Conservation (phyloP, 2,329 filamentous ascomycete species). For the Phyllosticta capitalensis region DNA sequence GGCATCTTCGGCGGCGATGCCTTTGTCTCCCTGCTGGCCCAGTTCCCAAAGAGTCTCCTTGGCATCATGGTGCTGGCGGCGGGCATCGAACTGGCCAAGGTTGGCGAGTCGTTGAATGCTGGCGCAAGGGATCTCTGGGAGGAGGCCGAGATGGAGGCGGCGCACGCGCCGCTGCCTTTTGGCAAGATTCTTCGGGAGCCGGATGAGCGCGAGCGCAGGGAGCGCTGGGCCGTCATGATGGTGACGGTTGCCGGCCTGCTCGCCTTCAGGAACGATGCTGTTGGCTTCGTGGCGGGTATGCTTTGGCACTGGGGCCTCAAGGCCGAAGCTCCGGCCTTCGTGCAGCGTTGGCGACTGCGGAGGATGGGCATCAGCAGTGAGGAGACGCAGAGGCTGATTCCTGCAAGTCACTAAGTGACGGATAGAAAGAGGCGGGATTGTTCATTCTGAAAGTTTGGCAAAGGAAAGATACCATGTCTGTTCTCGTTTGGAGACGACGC, state of each 20-base stretch:
- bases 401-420: not conserved
- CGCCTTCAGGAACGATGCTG: slow-evolving; percentile 80
- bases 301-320: slow-evolving; percentile 63
- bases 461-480: not conserved
- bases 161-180: slow-evolving; percentile 12
- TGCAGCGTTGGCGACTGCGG: not conserved
- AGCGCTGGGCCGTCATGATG: slow-evolving; percentile 83
- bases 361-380: not conserved
- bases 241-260: slow-evolving; percentile 74
- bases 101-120: slow-evolving; percentile 76
- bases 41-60: slow-evolving; percentile 67
- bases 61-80: slow-evolving; percentile 86
- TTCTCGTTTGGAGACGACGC: not conserved
- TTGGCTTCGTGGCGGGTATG: slow-evolving; percentile 77
- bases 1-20: slow-evolving; percentile 62
- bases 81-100: slow-evolving; percentile 77
- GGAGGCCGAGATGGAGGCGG: slow-evolving; percentile 22
- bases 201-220: slow-evolving; percentile 57
- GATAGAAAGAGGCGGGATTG: not conserved
- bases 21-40: slow-evolving; percentile 58
- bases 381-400: not conserved
- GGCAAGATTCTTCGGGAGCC: slow-evolving; percentile 43
- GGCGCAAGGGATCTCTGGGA: slow-evolving; percentile 50
- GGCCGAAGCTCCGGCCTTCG: not conserved
- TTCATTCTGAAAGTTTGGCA: not conserved